A percentile compares a stretch with the other conserved stretches of the same genome.
Conservation (phyloP, 345 rosid species). For the Syzygium grande region DNA sequence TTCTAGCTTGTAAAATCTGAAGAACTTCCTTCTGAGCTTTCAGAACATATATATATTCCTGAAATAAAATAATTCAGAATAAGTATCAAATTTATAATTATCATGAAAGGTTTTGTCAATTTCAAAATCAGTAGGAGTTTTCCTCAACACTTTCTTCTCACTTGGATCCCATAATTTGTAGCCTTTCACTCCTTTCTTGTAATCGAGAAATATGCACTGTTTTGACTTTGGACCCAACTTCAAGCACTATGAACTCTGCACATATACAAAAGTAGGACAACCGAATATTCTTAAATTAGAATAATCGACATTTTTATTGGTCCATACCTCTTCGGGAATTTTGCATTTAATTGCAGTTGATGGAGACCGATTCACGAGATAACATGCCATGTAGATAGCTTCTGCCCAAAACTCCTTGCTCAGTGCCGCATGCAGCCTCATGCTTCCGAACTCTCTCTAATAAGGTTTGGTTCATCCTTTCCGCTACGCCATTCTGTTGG, state of each 20-base stretch:
- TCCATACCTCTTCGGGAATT: neutral
- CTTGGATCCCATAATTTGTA: neutral
- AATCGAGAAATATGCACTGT: neutral
- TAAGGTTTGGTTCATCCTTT: neutral
- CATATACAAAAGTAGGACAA: neutral
- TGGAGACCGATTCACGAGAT: neutral
- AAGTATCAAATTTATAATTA: too few relatives aligned
- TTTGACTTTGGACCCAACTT: neutral
- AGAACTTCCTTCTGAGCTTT: too few relatives aligned
- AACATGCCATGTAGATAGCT: neutral
- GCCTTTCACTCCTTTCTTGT: neutral
- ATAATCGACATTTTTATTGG: neutral
- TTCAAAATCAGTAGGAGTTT: too few relatives aligned
- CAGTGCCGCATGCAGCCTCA: neutral
- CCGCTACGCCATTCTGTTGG: rapidly evolving
- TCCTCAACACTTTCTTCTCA: neutral
- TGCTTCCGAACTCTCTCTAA: neutral
- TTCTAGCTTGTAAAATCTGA: too few relatives aligned
- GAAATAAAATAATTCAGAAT: too few relatives aligned
- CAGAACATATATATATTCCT: too few relatives aligned
- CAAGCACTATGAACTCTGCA: neutral
- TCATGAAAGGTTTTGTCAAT: too few relatives aligned
- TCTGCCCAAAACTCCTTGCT: neutral
- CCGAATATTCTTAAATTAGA: neutral
- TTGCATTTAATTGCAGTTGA: neutral